phyloP scores from a whole-genome alignment of 345 rosid species.

The Raphanus raphanistrum region DNA sequence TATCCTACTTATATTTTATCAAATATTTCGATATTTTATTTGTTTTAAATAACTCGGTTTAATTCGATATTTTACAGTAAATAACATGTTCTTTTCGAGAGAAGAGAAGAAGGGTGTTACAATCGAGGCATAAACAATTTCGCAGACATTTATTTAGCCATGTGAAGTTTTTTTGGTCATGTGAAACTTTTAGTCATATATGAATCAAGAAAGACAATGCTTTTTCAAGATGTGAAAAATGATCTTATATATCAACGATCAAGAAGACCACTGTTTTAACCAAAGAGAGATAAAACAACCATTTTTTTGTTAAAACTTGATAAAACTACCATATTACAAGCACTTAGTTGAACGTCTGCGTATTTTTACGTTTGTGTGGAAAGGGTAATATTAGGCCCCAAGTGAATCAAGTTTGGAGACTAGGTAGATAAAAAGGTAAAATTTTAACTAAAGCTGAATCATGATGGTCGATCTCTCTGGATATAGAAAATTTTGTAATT shows the following conservation, averaged over 20 bases:
- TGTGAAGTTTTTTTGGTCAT: too few relatives aligned
- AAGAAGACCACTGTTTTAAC: background rate
- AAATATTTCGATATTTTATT: too few relatives aligned
- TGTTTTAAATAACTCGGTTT: too few relatives aligned
- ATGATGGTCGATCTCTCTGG: slow-evolving; percentile 26
- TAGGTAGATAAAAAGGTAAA: background rate
- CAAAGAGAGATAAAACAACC: background rate
- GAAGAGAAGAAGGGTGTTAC: too few relatives aligned
- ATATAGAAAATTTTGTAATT: slow-evolving; percentile 5
- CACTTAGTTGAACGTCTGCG: too few relatives aligned
- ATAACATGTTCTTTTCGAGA: too few relatives aligned
- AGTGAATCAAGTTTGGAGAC: background rate
- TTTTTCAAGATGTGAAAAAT: background rate
- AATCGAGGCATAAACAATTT: background rate
- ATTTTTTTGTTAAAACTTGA: too few relatives aligned
- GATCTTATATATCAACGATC: background rate
- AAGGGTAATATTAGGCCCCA: background rate
- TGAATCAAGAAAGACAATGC: background rate
- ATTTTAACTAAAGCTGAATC: background rate
- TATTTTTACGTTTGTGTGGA: too few relatives aligned
- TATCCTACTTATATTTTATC: too few relatives aligned
- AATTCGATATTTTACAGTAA: too few relatives aligned
- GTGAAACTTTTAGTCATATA: too few relatives aligned
- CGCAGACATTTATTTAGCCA: background rate
- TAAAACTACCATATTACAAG: too few relatives aligned